phyloP scores from a whole-genome alignment of 2,329 filamentous ascomycete genomes.

The Fusarium sp. region DNA sequence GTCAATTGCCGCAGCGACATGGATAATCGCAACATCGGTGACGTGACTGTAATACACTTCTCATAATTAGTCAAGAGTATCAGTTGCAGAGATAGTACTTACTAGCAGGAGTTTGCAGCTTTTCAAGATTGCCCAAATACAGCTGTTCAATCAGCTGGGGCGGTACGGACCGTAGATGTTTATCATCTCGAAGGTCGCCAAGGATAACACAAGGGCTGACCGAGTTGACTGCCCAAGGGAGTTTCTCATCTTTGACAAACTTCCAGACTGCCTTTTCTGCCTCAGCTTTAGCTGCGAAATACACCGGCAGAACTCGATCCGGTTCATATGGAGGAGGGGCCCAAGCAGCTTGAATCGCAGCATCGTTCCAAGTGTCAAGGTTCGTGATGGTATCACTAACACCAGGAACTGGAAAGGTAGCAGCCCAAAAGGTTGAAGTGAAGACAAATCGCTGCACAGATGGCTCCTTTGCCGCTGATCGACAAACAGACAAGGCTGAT shows the following conservation, averaged over 20 bases:
- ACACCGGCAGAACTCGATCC: conserved; percentile 8
- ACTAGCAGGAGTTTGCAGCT: conserved; percentile 18
- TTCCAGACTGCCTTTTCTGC: conserved; percentile 37
- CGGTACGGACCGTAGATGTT: conserved; percentile 35
- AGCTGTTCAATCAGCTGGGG: conserved; percentile 32
- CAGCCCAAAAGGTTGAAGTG: conserved; percentile 38
- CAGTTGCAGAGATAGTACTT: neutral
- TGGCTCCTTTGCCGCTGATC: conserved; percentile 21
- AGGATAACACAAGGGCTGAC: conserved; percentile 36
- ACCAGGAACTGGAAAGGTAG: conserved; percentile 6
- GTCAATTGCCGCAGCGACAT: conserved; percentile 30
- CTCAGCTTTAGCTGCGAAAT: conserved; percentile 25
- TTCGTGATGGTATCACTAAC: conserved; percentile 16
- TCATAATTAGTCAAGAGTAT: neutral
- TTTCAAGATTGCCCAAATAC: conserved; percentile 19
- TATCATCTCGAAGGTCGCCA: conserved; percentile 18
- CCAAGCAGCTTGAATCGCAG: conserved; percentile 21
- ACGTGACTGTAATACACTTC: conserved; percentile 35
- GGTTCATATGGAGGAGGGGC: conserved; percentile 27
- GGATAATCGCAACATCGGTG: conserved; percentile 22
- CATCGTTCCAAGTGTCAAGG: conserved; percentile 32
- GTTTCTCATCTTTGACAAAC: conserved; percentile 21
- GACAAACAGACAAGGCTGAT: conserved; percentile 21
- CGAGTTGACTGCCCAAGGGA: conserved; percentile 32
- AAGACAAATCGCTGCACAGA: conserved; percentile 32